Evolutionary conservation across 1,284 basidiomycete species (phyloP), one percentile per base, ranked within the genome.

Genomic region (Pterula multifida): DNA sequence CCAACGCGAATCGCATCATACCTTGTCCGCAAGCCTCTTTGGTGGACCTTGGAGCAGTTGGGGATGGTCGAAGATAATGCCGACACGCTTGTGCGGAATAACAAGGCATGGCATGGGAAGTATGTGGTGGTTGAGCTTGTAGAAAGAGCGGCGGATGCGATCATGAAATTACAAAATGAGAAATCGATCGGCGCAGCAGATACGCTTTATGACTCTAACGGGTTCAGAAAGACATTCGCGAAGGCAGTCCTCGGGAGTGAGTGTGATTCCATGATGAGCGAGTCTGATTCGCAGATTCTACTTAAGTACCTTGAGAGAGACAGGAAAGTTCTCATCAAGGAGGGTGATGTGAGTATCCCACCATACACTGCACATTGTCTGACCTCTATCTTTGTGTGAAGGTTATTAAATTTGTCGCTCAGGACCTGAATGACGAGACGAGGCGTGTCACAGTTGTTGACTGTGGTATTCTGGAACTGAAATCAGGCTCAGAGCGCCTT

Each of bases 21-120:
- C 49, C 68, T 90, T 11, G 70, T 92, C 2, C 87, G 80, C 15
- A 81, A 79, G 59, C 89, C 90, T 0, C 67, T 93, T 1, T 91
- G 85, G 82, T 93, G 89, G 88, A 82, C 82, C 1, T 72, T 93
- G 28, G 78, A 85, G 49, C 87, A 89, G 55, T 67, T 89, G 28
- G 86, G 81, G 26, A 69, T 92, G 1, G 79, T 85, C 11, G 75
- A 73, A 3, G 72, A 77, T 28, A 79, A 81, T 35, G 52, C 55
- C 3, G 56, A 53, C 19, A 54, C 55, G 11, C 47, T 57, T 25
- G 65, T 62, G 3, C 63, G 76, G 42, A 77, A 75, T 50, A 81
- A 85, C 55, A 71, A 69, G 1, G 68, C 73, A 45, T 76, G 85
- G 62, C 91, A 85, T 58, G 90, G 90, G 1, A 80, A 88, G 51